Evolutionary conservation across 352 stramenopile genomes (phyloP), one percentile per base, ranked within the genome.

Genomic region (Pythium aristosporum): DNA sequence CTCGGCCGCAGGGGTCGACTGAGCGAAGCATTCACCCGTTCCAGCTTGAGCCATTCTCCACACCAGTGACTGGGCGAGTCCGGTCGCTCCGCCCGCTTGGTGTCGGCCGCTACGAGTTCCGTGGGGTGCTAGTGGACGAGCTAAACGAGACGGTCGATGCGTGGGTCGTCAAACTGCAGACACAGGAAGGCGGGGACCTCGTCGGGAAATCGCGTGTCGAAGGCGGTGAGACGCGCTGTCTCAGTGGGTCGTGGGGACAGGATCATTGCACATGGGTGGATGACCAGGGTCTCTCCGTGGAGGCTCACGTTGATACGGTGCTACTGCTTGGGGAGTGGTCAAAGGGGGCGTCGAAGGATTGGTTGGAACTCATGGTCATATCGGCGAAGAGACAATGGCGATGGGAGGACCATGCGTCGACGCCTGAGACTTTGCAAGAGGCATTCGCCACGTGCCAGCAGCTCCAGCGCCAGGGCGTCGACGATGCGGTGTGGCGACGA

Each of bases 81-180:
- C 36, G 34, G 11, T 36, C 52, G 20, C 32, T 58, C 6, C 9
- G 21, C 36, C 52, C 52, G 3, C 37, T 58, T 10, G 36, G 36
- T 21, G 12, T 47, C 23, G 52, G 52, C 3, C 11, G 52, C 10
- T 58, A 49, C 36, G 25, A 28, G 5, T 49, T 58, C n/a, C 34
- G n/a, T 30, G 52, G 52, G 2, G 52, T 58, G 18, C 21, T 58
- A 7, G 34, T 58, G 13, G 36, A 58, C 13, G 52, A 58, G 13
- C n/a, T 37, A 13, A 13, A 2, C 34, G 36, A 20, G 37, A 20
- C n/a, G 16, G n/a, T 37, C 11, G 13, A 41, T 21, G 5, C 11
- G 10, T 23, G 12, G 12, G 5, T 39, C 6, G 25, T 54, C 3
- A 34, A 2, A 11, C n/a, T 54, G 6, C 9, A 9, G 1, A 25